Percentiles rank a stretch among this genome's conserved stretches.
These are phyloP conservation scores for Trichoderma virens DNA, from an alignment of 495 filamentous ascomycete species.

Conservation along the genomic window DNA sequence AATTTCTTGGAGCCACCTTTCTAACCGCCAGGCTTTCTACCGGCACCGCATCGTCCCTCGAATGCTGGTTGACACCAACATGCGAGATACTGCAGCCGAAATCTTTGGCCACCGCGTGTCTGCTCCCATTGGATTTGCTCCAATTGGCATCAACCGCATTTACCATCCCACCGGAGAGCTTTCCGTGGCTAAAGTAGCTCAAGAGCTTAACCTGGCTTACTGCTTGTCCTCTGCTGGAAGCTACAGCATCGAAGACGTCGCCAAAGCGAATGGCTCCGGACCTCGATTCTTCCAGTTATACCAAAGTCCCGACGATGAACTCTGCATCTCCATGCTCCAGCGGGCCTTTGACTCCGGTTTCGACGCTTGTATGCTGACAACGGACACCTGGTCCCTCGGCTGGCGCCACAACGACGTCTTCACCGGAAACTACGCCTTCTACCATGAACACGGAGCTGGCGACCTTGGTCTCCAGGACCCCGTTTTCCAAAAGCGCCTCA, in stretches of 20 bases:
- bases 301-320: conserved; percentile 54
- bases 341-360: conserved; percentile 50
- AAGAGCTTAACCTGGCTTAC: conserved; percentile 23
- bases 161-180: conserved; percentile 48
- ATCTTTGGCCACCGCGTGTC: conserved; percentile 56
- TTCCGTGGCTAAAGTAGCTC: conserved; percentile 38
- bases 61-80: conserved; percentile 54
- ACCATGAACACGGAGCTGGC: conserved; percentile 28
- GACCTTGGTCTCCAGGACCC: conserved; percentile 52
- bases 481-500: conserved; percentile 46
- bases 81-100: conserved; percentile 46
- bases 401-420: conserved; percentile 57
- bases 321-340: conserved; percentile 46
- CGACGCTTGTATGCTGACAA: conserved; percentile 52
- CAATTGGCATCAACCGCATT: conserved; percentile 55
- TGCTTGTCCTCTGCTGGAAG: conserved; percentile 53
- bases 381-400: conserved; percentile 58
- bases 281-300: conserved; percentile 60
- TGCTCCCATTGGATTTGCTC: conserved; percentile 56
- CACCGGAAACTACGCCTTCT: conserved; percentile 57
- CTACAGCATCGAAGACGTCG: conserved; percentile 47
- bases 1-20: conserved; percentile 55
- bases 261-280: conserved; percentile 41
- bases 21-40: conserved; percentile 63
- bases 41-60: conserved; percentile 58